Percentiles rank a stretch among this genome's conserved stretches.
Conservation (phyloP, 176 grass and related monocot genomes). For the Bothriochloa decipiens region DNA sequence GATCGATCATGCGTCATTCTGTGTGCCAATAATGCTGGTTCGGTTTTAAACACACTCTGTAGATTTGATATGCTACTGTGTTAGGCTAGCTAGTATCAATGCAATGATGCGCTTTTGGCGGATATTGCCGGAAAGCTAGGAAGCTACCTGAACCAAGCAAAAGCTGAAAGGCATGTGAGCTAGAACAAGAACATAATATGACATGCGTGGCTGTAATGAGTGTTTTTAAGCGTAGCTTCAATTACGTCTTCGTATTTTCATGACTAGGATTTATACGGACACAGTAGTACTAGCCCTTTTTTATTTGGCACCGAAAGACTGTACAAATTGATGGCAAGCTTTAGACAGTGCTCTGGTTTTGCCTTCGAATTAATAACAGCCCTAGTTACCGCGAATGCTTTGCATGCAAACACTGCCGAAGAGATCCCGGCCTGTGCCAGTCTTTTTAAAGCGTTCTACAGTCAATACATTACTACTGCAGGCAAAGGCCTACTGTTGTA, state of each 20-base stretch:
- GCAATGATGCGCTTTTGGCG: no score
- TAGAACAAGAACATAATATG: no score
- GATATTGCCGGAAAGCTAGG: no score
- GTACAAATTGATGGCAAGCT: background rate
- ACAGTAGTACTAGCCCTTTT: background rate
- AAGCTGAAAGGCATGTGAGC: no score
- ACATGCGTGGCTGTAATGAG: no score
- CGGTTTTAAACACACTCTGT: no score
- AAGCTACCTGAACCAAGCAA: no score
- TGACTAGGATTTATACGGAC: background rate
- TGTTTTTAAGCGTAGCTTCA: background rate
- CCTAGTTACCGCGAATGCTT: background rate
- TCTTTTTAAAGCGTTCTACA: background rate
- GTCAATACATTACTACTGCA: background rate
- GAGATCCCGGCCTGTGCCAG: background rate
- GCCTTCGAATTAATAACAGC: background rate
- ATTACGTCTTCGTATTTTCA: no score
- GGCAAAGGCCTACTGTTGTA: background rate
- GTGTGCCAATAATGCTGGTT: no score
- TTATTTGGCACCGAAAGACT: background rate
- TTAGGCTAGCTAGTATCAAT: no score
- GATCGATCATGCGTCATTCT: no score
- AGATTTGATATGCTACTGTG: no score
- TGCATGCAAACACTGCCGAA: background rate
- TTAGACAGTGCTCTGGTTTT: background rate